Evolutionary conservation across 176 grass and related monocot species (phyloP).

Genomic region (Elaeis guineensis): DNA sequence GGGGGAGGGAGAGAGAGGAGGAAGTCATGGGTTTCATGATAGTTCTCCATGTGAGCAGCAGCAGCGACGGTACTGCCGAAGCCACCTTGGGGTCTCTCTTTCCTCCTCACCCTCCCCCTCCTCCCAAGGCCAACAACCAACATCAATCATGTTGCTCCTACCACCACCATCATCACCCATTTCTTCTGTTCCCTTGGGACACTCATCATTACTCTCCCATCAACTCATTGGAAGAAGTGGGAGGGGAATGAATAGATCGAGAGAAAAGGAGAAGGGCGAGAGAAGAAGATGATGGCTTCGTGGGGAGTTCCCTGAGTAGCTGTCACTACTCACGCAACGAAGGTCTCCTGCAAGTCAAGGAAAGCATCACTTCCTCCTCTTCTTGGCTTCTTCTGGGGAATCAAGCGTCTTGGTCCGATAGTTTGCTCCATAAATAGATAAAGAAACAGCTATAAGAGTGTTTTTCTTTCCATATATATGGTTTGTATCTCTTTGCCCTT

Average conservation of each 20-base stretch:
- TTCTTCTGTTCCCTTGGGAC: neutral
- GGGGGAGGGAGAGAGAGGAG: neutral
- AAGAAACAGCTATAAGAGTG: too few species aligned
- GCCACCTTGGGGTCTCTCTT: neutral
- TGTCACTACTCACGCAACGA: too few species aligned
- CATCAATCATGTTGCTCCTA: neutral
- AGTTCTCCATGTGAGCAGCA: neutral
- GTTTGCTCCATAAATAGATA: too few species aligned
- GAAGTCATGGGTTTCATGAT: neutral
- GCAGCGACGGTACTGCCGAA: neutral
- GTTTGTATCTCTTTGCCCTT: too few species aligned
- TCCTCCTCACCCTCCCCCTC: neutral
- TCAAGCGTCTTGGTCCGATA: slow-evolving; percentile 9
- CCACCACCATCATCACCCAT: neutral
- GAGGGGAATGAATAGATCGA: neutral
- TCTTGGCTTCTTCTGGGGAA: neutral
- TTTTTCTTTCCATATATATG: too few species aligned
- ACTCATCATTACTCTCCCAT: neutral
- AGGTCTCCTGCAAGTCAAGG: neutral
- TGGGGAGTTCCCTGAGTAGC: too few species aligned
- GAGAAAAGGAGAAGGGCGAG: neutral
- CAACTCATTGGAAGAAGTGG: neutral
- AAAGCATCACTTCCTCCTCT: slow-evolving; percentile 5
- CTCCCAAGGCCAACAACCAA: too few species aligned
- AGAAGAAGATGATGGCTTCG: neutral